Base-by-base conservation (phyloP, 805 yeast species). In the Starmera dryadoides region DNA sequence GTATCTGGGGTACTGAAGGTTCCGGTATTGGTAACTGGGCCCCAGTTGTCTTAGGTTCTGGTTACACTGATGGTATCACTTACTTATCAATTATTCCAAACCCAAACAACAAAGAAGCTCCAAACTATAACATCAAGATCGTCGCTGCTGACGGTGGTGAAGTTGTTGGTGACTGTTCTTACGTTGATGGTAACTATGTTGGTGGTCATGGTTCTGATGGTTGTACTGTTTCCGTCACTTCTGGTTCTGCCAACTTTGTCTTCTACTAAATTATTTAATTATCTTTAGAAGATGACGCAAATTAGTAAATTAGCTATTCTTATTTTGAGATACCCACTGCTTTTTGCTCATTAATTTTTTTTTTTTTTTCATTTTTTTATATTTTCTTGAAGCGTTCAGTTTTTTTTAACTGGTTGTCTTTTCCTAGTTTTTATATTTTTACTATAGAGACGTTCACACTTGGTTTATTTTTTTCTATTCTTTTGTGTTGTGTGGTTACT, bases 1-100 rank as follows among this genome's bases (percentile, higher is more conserved):
- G 98, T 73, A 64, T 84, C 52, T 91, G 98, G 98, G 95, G 97
- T 62, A 61, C 77, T 39, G 55, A 71, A 6, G 86, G 86, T 48
- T 72, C 88, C 29, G 83, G 81, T 55, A 66, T 85, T 48, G 98
- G 98, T 69, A 91, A 91, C 85, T 91, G 96, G 97, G 95, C 98
- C 49, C 98, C 98, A 53, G 72, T 91, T 50, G 86, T 82, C 67
- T 72, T 93, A 55, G 98, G 98, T 64, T 87, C 97, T 37, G 97
- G 98, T 59, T 71, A 74, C 66, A 69, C 85, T 44, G 48, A 51
- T 41, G 73, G 73, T 42, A 69, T 77, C 54, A 71, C 95, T 40
- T 89, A 86, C 75, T 66, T 91, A 54, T 86, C 96, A 8, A 70
- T 91, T 65, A 86, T 88, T 66, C 96, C 96, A 66, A 91, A 91